Evolutionary conservation across 257 asterid species (phyloP), one percentile per base, ranked within the genome.

Genomic region (Fraxinus quadrangulata): DNA sequence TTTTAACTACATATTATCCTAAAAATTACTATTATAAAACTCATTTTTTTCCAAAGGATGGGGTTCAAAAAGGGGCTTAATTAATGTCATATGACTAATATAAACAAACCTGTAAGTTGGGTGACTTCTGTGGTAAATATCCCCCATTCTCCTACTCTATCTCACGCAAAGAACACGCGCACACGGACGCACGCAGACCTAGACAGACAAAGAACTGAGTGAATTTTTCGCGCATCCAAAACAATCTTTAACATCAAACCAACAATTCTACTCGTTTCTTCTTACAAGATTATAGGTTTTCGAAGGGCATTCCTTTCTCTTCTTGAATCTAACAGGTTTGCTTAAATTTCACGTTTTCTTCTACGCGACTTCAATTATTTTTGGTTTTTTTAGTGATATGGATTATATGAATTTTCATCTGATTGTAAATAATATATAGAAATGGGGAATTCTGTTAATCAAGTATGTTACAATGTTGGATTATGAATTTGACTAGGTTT

Each of bases 181-280:
- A 21, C 67, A 0, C 3, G 6, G 30, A 2, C 12, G 21, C 4
- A 63, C 6, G 17, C 33, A 63, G 33, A 24, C 69, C 69, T 0
- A 63, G 69, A 63, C 36, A 26, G 26, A 26, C 67, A n/a, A 26
- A 11, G 69, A 63, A 63, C 69, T 59, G 67, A 63, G 34, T 63
- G 34, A 63, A 12, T 63, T 63, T 63, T 63, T 63, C 34, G 34
- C 2, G 6, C 36, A 24, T 9, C 33, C 19, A 6, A 10, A 63
- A 8, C 19, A 63, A 30, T 21, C 68, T 63, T 61, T 21, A 24
- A 10, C 68, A 9, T 63, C 19, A 23, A 24, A 63, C 19, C 34
- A 17, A 63, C 8, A 63, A 24, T 63, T 63, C 17, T 63, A 6
- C 34, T 24, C 24, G 5, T 23, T 23, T 61, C 5, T 24, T 11